Conservation (phyloP, 345 rosid species). For the Cardamine resedifolia region DNA sequence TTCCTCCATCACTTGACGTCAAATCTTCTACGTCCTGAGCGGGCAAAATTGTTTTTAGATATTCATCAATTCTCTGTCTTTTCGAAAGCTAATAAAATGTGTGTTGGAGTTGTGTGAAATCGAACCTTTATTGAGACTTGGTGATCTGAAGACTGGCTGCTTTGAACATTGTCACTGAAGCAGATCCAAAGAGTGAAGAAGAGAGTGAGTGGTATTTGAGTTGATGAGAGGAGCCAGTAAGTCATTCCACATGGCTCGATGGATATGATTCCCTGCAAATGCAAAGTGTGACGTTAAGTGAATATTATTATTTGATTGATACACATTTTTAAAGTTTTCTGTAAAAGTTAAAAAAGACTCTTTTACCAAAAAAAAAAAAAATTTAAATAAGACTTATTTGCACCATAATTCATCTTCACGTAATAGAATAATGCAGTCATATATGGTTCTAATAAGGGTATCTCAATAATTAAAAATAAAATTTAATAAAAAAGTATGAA, state of each 20-base stretch:
- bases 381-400: not conserved
- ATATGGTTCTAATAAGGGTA: too few relatives aligned
- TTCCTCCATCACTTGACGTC: conserved; percentile 27
- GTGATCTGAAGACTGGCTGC: conserved; percentile 28
- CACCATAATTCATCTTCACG: not conserved
- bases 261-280: conserved; percentile 58
- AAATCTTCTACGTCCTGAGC: conserved; percentile 44
- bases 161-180: conserved; percentile 41
- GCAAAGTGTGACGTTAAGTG: not conserved
- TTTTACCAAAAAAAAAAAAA: too few relatives aligned
- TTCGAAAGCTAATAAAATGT: not conserved
- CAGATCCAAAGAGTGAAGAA: conserved; percentile 63
- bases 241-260: conserved; percentile 63
- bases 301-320: not conserved
- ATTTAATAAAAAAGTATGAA: too few relatives aligned
- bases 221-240: conserved; percentile 67
- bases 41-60: not conserved
- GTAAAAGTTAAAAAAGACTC: not conserved
- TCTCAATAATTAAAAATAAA: too few relatives aligned
- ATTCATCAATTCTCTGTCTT: not conserved
- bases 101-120: not conserved
- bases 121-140: conserved; percentile 40
- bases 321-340: not conserved
- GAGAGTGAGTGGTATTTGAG: conserved; percentile 79
- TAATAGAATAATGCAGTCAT: not conserved